Evolutionary conservation across 2,329 filamentous ascomycete species (phyloP).

Genomic region (Epichloe scottii): DNA sequence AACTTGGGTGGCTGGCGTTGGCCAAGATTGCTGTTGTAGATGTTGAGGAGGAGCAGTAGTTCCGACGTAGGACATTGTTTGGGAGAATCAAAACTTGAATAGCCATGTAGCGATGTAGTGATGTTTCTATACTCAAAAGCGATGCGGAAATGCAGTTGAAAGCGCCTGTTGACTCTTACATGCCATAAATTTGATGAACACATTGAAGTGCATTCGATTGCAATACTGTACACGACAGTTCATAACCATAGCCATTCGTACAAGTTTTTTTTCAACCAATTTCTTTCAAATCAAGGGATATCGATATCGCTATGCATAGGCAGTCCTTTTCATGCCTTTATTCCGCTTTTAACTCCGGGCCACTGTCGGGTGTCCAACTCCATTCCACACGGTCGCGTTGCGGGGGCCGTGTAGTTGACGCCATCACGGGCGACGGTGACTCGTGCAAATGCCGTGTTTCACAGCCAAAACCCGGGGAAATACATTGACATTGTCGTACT

Average conservation of each 20-base stretch:
- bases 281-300: not conserved
- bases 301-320: conserved; percentile 3
- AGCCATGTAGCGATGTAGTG: too few species aligned
- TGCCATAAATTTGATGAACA: too few species aligned
- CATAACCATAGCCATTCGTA: not conserved
- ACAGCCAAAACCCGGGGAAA: not conserved
- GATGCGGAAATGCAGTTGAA: too few species aligned
- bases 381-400: not conserved
- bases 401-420: not conserved
- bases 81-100: too few species aligned
- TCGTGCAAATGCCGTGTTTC: not conserved
- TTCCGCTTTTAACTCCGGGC: not conserved
- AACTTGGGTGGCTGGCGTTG: conserved; percentile 37
- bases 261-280: not conserved
- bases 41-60: conserved; percentile 11
- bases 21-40: conserved; percentile 34
- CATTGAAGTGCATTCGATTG: too few species aligned
- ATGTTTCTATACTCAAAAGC: too few species aligned
- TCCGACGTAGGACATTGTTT: too few species aligned
- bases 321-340: not conserved
- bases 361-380: not conserved
- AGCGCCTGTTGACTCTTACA: too few species aligned
- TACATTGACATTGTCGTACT: not conserved
- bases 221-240: too few species aligned
- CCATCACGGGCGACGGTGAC: too few species aligned